A percentile compares a stretch with the other conserved stretches of the same genome.
Evolutionary conservation across 2,329 filamentous ascomycete genomes (phyloP).

Genomic region (Rhynchosporium secalis): DNA sequence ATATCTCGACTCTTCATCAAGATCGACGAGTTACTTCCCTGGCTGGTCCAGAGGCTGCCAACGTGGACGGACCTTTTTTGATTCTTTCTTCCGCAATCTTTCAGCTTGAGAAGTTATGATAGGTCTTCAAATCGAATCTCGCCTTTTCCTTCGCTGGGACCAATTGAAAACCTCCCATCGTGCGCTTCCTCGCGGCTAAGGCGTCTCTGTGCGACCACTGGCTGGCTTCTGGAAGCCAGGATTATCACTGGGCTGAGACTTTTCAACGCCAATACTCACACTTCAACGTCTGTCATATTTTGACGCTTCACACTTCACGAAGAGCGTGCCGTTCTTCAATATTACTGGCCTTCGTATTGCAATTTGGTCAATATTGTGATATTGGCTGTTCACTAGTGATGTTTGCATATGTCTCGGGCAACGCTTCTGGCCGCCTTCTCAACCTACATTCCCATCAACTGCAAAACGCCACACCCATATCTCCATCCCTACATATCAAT

Average conservation of each 20-base stretch:
- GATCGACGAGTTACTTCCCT: too few relatives aligned
- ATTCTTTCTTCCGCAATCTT: not conserved
- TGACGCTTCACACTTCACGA: not conserved
- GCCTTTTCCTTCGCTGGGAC: not conserved
- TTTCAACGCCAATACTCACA: not conserved
- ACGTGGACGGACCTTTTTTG: not conserved
- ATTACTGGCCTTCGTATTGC: not conserved
- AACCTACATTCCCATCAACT: not conserved
- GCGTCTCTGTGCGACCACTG: not conserved
- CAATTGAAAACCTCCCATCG: not conserved
- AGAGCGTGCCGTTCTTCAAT: not conserved
- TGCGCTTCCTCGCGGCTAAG: not conserved
- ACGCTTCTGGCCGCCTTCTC: not conserved
- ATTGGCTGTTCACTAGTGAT: not conserved
- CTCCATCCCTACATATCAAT: not conserved
- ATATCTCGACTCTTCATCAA: too few relatives aligned
- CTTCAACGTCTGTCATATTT: not conserved
- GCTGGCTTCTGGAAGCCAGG: not conserved
- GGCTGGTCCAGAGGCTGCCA: not conserved
- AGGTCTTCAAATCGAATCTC: not conserved
- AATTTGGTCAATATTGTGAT: not conserved
- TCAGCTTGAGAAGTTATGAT: not conserved
- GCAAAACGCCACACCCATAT: not conserved
- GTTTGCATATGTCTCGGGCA: slow-evolving; percentile 4
- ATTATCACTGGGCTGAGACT: not conserved